phyloP scores from a whole-genome alignment of 108 stramenopile species.

The Aurantiochytrium sp. region DNA sequence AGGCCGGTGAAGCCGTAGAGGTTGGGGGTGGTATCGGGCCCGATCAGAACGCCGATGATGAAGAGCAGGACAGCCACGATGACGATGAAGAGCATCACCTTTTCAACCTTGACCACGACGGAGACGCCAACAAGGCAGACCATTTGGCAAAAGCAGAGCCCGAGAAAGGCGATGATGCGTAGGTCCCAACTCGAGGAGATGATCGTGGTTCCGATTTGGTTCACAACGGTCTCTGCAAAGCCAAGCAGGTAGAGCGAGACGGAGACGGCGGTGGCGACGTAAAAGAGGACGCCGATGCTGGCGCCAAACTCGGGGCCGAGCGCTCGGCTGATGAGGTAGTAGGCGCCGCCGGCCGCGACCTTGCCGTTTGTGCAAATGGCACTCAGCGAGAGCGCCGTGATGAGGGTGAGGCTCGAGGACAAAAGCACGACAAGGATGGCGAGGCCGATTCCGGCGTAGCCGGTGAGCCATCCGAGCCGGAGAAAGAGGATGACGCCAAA shows the following conservation, averaged over 20 bases:
- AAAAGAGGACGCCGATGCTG: constrained; percentile 64
- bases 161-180: neutral
- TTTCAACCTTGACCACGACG: neutral
- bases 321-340: constrained; percentile 62
- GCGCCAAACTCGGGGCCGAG: constrained; percentile 69
- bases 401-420: constrained; percentile 53
- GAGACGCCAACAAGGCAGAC: neutral
- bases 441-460: constrained; percentile 58
- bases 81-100: neutral
- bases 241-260: constrained; percentile 27
- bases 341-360: constrained; percentile 67
- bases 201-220: neutral
- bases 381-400: constrained; percentile 62
- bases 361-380: constrained; percentile 72
- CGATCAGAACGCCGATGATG: neutral
- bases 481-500: constrained; percentile 75
- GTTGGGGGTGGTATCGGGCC: neutral
- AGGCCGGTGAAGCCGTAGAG: neutral
- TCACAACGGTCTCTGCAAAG: constrained; percentile 14
- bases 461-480: constrained; percentile 67
- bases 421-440: constrained; percentile 45
- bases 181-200: neutral
- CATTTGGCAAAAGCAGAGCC: neutral
- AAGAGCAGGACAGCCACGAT: neutral
- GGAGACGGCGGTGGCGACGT: constrained; percentile 62